phyloP scores from a whole-genome alignment of 352 stramenopile species.

The Phytophthora constricta region DNA sequence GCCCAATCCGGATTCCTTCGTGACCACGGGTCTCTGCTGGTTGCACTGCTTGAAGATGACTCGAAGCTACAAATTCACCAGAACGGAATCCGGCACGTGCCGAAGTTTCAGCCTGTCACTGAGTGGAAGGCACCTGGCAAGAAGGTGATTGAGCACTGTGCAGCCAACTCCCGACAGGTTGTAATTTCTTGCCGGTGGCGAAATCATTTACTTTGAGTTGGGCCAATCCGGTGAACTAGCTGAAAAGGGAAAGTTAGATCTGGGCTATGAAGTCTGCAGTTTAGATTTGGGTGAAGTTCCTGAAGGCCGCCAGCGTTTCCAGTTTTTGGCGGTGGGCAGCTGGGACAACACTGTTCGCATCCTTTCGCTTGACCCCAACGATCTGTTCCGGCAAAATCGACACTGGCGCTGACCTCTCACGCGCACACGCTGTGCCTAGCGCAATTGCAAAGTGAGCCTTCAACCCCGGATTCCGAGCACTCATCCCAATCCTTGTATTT shows the following conservation, averaged over 20 bases:
- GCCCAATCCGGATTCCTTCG: conserved; percentile 95
- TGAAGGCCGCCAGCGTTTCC: conserved; percentile 92
- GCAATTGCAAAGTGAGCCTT: conserved; percentile 64
- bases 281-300: conserved; percentile 97
- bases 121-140: conserved; percentile 98
- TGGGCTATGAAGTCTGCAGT: conserved; percentile 97
- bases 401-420: conserved; percentile 81
- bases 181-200: conserved; percentile 96
- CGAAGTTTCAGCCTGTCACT: conserved; percentile 92
- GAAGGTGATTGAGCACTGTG: conserved; percentile 97
- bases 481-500: conserved; percentile 69
- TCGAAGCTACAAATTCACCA: conserved; percentile 80
- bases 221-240: conserved; percentile 91
- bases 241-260: conserved; percentile 94
- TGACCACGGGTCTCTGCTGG: conserved; percentile 95
- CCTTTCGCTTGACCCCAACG: conserved; percentile 94
- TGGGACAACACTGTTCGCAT: conserved; percentile 94
- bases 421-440: conserved; percentile 85
- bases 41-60: conserved; percentile 94
- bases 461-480: conserved; percentile 16
- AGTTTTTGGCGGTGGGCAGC: conserved; percentile 97
- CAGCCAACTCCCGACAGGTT: conserved; percentile 97
- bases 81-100: conserved; percentile 96
- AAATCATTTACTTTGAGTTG: conserved; percentile 99
- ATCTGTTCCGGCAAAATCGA: conserved; percentile 75